These are phyloP conservation scores for Colletotrichum spaethianum DNA, from an alignment of 2,329 filamentous ascomycete species.

Conservation along the genomic window DNA sequence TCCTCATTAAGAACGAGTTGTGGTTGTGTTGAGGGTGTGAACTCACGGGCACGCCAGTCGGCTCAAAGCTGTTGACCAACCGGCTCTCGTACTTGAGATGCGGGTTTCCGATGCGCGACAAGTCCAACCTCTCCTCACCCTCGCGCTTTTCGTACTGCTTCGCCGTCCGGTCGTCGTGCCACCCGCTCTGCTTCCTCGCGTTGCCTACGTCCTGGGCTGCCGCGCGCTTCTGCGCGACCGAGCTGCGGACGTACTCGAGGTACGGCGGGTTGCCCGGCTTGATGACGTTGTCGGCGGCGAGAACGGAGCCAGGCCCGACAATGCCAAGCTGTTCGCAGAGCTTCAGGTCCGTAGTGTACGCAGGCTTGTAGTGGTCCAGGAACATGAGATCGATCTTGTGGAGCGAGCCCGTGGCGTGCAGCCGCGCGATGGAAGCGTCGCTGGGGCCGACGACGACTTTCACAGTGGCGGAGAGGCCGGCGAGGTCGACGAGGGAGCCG, in stretches of 20 bases:
- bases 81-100: constrained; percentile 76
- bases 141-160: constrained; percentile 71
- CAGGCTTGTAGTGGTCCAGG: constrained; percentile 85
- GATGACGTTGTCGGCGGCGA: constrained; percentile 80
- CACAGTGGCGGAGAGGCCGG: constrained; percentile 79
- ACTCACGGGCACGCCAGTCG: constrained; percentile 75
- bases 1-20: background rate
- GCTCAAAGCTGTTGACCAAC: constrained; percentile 76
- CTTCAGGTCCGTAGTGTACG: constrained; percentile 82
- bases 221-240: constrained; percentile 72
- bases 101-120: constrained; percentile 68
- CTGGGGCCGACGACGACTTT: constrained; percentile 79
- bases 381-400: constrained; percentile 80
- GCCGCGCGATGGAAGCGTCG: constrained; percentile 73
- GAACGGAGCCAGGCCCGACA: constrained; percentile 72
- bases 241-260: constrained; percentile 78
- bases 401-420: constrained; percentile 68
- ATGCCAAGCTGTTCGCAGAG: constrained; percentile 80
- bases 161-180: constrained; percentile 59
- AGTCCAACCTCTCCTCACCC: constrained; percentile 55
- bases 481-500: constrained; percentile 77
- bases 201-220: constrained; percentile 49
- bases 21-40: background rate
- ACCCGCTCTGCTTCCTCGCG: constrained; percentile 46
- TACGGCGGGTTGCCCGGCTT: constrained; percentile 80